Evolutionary conservation across 306 rosid genomes (phyloP), one percentile per base, ranked within the genome.

Genomic region (Geum urbanum): DNA sequence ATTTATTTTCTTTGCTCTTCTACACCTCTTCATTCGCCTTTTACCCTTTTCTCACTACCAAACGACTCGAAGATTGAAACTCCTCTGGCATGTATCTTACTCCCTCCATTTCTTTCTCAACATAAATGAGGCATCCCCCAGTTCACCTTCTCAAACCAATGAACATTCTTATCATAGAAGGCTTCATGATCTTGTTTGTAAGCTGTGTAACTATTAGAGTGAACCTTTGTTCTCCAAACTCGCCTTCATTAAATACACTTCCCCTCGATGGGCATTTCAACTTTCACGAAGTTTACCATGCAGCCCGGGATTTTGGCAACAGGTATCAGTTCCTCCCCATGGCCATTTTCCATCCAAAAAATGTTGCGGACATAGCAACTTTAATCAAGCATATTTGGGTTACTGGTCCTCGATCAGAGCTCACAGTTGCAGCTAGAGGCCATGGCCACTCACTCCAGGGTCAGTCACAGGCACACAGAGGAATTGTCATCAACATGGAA

Each of bases 371-470:
- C 74, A 87, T 95, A 41, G 86, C 96, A 56, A 79, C 43, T 18
- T 83, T 86, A 6, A 63, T 95, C 52, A 82, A 71, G 73, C 95
- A 91, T 84, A 61, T 95, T n/a, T 89, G 91, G 91, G 62, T 78
- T 45, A 86, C 83, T 89, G 99, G 92, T 45, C 87, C 88, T 22
- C 71, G 66, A n/a, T 88, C 99, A 1, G 86, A 87, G 43, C 92
- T 91, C 51, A 91, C 88, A 9, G 85, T 91, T 66, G 97, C 95
- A 22, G 97, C 97, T 6, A 77, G 97, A 85, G 99, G 99, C 67
- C 99, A 95, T 62, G 99, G 97, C 12, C 99, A 95, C 90, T 91
- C 99, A 15, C 91, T 95, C 68, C 89, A 78, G 13, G 99, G 99
- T 48, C 97, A 95, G 75, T 76, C 99, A 41, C 97, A 95, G 75